A percentile compares a stretch with the other conserved stretches of the same genome.
Evolutionary conservation across 495 filamentous ascomycete species (phyloP).

Genomic region (Margaritispora aquatica): DNA sequence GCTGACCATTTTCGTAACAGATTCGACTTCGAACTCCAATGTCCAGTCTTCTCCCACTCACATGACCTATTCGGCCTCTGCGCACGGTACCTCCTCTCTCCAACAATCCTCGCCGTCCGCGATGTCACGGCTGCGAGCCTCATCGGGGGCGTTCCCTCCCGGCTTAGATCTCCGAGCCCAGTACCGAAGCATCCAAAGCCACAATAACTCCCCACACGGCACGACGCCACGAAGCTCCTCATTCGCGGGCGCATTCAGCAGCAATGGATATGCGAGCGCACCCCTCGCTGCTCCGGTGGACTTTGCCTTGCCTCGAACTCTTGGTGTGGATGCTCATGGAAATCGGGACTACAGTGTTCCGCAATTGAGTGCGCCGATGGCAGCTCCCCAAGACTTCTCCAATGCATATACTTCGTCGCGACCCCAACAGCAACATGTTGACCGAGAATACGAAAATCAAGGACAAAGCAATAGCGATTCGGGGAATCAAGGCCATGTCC

Average conservation of each 20-base stretch:
- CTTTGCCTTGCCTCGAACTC: conserved; percentile 43
- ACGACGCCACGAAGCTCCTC: conserved; percentile 34
- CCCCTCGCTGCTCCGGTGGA: conserved; percentile 47
- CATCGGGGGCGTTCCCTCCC: conserved; percentile 21
- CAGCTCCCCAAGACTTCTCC: conserved; percentile 42
- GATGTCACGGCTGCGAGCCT: conserved; percentile 20
- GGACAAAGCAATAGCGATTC: conserved; percentile 25
- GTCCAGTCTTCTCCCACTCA: conserved; percentile 30
- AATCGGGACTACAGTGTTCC: conserved; percentile 43
- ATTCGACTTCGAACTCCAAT: conserved; percentile 8
- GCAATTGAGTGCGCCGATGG: conserved; percentile 50
- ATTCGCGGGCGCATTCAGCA: conserved; percentile 20
- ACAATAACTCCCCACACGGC: conserved; percentile 33
- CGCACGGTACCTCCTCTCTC: conserved; percentile 13
- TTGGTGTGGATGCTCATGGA: conserved; percentile 29
- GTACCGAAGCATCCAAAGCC: conserved; percentile 37
- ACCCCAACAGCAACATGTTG: conserved; percentile 13
- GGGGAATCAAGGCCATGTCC: conserved; percentile 38
- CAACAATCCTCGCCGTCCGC: conserved; percentile 20
- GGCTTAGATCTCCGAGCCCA: conserved; percentile 36
- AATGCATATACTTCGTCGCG: conserved; percentile 21
- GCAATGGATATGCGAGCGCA: conserved; percentile 40
- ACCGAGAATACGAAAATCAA: conserved; percentile 19
- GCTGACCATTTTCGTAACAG: conserved; percentile 3
- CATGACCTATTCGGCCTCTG: conserved; percentile 39